Evolutionary conservation across 371 early-diverging fungal genomes (phyloP), one percentile per base, ranked within the genome.

Genomic region (Lichtheimia hyalospora): DNA sequence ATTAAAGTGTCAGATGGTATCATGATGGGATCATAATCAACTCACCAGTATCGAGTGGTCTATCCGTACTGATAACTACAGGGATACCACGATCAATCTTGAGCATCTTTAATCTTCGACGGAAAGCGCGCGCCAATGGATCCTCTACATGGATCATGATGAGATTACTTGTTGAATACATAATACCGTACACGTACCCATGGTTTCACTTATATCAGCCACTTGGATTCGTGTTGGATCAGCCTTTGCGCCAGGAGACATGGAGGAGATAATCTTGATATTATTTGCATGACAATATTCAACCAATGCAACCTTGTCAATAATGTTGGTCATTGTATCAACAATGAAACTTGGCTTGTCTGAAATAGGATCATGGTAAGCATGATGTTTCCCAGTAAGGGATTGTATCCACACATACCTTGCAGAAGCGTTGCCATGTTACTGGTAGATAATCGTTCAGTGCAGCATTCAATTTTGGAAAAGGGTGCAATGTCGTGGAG

Each of bases 191-290:
- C 10, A 15, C n/a, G 63, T 79, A 86, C 89, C 88, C 60, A 86
- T 82, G 0, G 96, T 94, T 16, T 92, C 87, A 60, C 89, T 86
- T 46, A 97, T 92, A 67, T 97, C 98, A 15, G 93, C 88, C 54
- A 97, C 85, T 72, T 94, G 96, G 43, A 97, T 88, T 4, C 93
- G 85, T 10, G 95, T 89, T 14, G 97, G 93, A 68, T 97, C 97
- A 3, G 94, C 89, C 66, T 97, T 97, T 34, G 92, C 93, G 13
- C 97, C 97, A 3, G 95, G 92, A 2, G 95, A 94, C 92, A 95
- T 96, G 12, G 93, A 88, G 44, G 92, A 84, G 34, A 97, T 88
- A 18, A 96, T 81, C 44, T 78, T 83, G 34, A 96, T 68, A 4
- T 82, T 67, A 59, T 87, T 64, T 16, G 88, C 77, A 42, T 83